phyloP scores from a whole-genome alignment of 495 filamentous ascomycete genomes.

The Acidiella bohemica region DNA sequence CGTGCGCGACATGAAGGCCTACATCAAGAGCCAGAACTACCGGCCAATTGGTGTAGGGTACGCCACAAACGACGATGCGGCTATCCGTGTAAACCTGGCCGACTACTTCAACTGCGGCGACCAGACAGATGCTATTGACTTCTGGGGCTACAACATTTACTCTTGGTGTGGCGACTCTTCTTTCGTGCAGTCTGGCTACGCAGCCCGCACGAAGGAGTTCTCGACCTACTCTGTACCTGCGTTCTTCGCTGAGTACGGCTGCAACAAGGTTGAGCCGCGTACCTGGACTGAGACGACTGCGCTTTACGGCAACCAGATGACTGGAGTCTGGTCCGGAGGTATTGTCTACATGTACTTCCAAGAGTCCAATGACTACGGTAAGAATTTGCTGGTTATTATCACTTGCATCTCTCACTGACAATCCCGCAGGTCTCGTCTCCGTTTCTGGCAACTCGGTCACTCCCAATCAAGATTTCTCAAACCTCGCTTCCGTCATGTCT shows the following conservation, averaged over 20 bases:
- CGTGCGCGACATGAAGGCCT: constrained; percentile 84
- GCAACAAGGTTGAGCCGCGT: constrained; percentile 65
- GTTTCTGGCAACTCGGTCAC: constrained; percentile 42
- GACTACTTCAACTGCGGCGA: constrained; percentile 87
- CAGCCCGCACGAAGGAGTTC: constrained; percentile 69
- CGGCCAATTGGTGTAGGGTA: constrained; percentile 82
- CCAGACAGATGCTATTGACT: constrained; percentile 57
- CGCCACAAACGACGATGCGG: constrained; percentile 77
- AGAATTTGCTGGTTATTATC: constrained; percentile 7
- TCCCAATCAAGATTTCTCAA: constrained; percentile 59
- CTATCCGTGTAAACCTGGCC: constrained; percentile 65
- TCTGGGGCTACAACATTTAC: constrained; percentile 99
- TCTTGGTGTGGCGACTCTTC: constrained; percentile 85
- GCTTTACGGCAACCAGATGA: constrained; percentile 72
- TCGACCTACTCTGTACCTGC: constrained; percentile 73
- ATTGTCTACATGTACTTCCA: constrained; percentile 88
- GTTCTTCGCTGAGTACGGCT: constrained; percentile 98
- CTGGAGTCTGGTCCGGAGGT: constrained; percentile 66
- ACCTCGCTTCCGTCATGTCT: constrained; percentile 57
- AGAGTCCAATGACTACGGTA: constrained; percentile 80
- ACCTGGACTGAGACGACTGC: constrained; percentile 75
- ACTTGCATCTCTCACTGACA: neutral
- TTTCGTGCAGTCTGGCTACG: constrained; percentile 61
- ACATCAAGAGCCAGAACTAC: constrained; percentile 69
- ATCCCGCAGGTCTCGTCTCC: constrained; percentile 46